Evolutionary conservation across 2,329 filamentous ascomycete genomes (phyloP).

Genomic region (Tolypocladium endophyticum): DNA sequence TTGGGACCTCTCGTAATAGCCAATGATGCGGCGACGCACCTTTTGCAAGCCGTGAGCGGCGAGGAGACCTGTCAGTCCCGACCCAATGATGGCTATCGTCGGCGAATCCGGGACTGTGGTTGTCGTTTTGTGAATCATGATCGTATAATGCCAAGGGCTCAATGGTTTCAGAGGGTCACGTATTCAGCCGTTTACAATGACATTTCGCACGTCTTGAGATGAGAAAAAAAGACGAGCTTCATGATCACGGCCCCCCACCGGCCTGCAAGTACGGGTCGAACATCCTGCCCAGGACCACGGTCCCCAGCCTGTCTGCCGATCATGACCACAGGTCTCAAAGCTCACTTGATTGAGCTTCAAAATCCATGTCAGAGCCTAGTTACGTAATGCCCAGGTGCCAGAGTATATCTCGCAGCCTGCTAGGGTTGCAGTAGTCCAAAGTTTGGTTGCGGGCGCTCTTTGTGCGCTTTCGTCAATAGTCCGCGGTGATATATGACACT

Average conservation of each 20-base stretch:
- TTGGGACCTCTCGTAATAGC: background rate
- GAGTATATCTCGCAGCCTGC: background rate
- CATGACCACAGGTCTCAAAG: background rate
- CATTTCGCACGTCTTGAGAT: background rate
- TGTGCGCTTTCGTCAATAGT: background rate
- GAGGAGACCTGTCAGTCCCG: constrained; percentile 26
- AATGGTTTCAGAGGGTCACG: background rate
- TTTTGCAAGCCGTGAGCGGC: constrained; percentile 24
- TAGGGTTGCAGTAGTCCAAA: background rate
- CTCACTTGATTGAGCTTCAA: background rate
- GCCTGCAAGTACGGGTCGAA: background rate
- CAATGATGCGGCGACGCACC: constrained; percentile 8
- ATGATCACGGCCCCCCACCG: background rate
- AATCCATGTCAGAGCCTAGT: background rate
- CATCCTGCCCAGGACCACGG: background rate
- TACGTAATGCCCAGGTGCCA: background rate
- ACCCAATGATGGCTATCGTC: constrained; percentile 23
- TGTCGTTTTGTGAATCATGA: background rate
- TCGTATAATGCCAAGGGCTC: background rate
- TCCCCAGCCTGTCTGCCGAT: background rate
- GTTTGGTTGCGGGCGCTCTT: background rate
- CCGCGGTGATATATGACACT: background rate
- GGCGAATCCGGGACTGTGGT: constrained; percentile 8
- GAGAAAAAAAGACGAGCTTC: constrained; percentile 29
- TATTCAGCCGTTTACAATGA: background rate